A percentile compares a stretch with the other conserved stretches of the same genome.
Conservation (phyloP, 2,329 filamentous ascomycete species). For the Colletotrichum kahawae region DNA sequence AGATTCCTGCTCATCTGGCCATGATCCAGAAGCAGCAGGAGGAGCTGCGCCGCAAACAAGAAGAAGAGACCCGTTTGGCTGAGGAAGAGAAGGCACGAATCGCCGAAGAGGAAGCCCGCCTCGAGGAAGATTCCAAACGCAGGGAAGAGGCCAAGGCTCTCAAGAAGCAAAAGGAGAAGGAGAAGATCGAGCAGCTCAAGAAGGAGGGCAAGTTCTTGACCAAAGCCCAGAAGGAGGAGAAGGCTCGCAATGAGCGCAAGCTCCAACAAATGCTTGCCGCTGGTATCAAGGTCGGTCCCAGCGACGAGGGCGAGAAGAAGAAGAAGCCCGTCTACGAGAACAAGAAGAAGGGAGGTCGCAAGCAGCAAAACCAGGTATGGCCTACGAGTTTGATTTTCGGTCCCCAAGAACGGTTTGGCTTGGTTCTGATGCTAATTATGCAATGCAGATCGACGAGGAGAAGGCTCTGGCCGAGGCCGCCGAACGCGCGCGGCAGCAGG, state of each 20-base stretch:
- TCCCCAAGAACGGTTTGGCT: background rate
- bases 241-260: slow-evolving; percentile 78
- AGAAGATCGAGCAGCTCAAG: slow-evolving; percentile 85
- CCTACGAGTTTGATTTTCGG: background rate
- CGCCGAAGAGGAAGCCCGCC: slow-evolving; percentile 68
- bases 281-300: slow-evolving; percentile 73
- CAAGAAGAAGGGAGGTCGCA: slow-evolving; percentile 70
- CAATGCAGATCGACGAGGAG: slow-evolving; percentile 71
- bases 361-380: slow-evolving; percentile 59
- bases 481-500: slow-evolving; percentile 71
- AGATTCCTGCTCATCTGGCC: slow-evolving; percentile 76
- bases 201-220: slow-evolving; percentile 87
- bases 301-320: slow-evolving; percentile 65
- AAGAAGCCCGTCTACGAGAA: slow-evolving; percentile 79
- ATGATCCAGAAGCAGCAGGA: slow-evolving; percentile 85
- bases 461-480: slow-evolving; percentile 79
- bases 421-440: background rate
- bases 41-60: slow-evolving; percentile 68
- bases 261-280: slow-evolving; percentile 85
- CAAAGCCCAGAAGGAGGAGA: slow-evolving; percentile 84
- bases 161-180: slow-evolving; percentile 87
- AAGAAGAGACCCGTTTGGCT: slow-evolving; percentile 62
- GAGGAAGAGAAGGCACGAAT: slow-evolving; percentile 70
- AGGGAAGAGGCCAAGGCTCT: slow-evolving; percentile 75
- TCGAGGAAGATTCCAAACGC: slow-evolving; percentile 71